Conservation (phyloP, 2,329 filamentous ascomycete species). For the Cadophora malorum region DNA sequence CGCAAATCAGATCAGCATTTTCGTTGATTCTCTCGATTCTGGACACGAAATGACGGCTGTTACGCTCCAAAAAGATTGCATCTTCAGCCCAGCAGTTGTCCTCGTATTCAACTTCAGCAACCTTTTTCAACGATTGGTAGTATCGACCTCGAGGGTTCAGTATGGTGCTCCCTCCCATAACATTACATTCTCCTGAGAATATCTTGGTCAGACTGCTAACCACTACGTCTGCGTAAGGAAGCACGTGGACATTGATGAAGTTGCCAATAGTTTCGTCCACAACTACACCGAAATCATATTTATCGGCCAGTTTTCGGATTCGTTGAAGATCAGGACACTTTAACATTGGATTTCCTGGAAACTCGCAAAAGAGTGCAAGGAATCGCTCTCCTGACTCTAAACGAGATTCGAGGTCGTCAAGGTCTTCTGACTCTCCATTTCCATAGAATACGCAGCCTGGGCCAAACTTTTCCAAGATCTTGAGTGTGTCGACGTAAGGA, state of each 20-base stretch:
- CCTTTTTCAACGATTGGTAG: constrained; percentile 72
- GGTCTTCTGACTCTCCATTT: constrained; percentile 74
- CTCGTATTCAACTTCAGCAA: constrained; percentile 73
- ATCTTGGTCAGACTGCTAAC: constrained; percentile 96
- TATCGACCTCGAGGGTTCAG: constrained; percentile 71
- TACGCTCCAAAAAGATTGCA: constrained; percentile 91
- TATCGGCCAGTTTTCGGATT: constrained; percentile 80
- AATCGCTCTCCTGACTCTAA: constrained; percentile 76
- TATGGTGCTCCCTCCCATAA: constrained; percentile 86
- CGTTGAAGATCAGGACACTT: constrained; percentile 82
- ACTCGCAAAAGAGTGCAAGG: constrained; percentile 90
- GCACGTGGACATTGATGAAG: constrained; percentile 92
- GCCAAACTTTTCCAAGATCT: constrained; percentile 93
- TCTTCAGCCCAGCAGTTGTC: constrained; percentile 96
- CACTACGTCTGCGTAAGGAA: constrained; percentile 87
- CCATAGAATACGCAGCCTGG: constrained; percentile 90
- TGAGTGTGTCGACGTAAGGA: constrained; percentile 95
- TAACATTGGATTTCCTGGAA: constrained; percentile 90
- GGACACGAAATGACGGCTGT: constrained; percentile 87
- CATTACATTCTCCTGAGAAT: constrained; percentile 96
- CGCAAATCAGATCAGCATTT: constrained; percentile 84
- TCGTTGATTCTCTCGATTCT: constrained; percentile 84
- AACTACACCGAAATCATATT: constrained; percentile 87
- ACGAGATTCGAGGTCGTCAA: constrained; percentile 81
- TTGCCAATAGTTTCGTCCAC: constrained; percentile 97